Evolutionary conservation across 371 early-diverging fungal species (phyloP), one percentile per base, ranked within the genome.

Genomic region (Mortierella sp.): DNA sequence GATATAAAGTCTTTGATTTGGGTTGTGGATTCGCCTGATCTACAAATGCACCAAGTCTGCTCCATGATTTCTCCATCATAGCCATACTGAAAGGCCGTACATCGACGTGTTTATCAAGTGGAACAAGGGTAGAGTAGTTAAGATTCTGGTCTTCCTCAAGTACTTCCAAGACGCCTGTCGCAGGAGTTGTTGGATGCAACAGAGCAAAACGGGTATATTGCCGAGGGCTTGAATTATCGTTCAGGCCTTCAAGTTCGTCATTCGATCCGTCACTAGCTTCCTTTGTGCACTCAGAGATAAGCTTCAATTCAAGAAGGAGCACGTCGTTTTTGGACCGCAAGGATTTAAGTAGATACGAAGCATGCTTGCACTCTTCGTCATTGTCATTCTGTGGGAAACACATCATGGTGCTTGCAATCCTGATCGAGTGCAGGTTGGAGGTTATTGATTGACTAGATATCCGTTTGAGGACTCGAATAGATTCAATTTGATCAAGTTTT

Each of bases 1-100:
- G 43, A 35, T 65, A 75, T 0, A 17, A 13, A n/a, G 45, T 4
- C 19, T 51, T 23, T 3, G 58, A 10, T 13, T 13, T 42, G 13
- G 19, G 45, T 0, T 37, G 40, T 9, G 12, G 66, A 34, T 54
- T 34, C 26, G n/a, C 45, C 23, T 64, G 55, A 13, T 73, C 79
- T 23, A 73, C 64, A 54, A 69, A 78, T 1, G 65, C 79, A 15
- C 73, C 79, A 6, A 78, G 63, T 22, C 29, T 66, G 6, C 70
- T 51, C 64, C 64, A 63, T 12, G 73, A 54, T 23, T 65, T 68
- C 34, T 78, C 79, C 69, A 73, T 55, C 79, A 78, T 78, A 3
- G 70, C 58, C 69, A 66, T 61, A n/a, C 57, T 64, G 54, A 78
- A 78, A 17, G 69, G 32, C 15, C 64, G 42, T 8, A 40, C 45